A percentile compares a stretch with the other conserved stretches of the same genome.
These are phyloP conservation scores for Dactylellina drechsleri DNA, from an alignment of 2,329 filamentous ascomycete species.

Conservation along the genomic window DNA sequence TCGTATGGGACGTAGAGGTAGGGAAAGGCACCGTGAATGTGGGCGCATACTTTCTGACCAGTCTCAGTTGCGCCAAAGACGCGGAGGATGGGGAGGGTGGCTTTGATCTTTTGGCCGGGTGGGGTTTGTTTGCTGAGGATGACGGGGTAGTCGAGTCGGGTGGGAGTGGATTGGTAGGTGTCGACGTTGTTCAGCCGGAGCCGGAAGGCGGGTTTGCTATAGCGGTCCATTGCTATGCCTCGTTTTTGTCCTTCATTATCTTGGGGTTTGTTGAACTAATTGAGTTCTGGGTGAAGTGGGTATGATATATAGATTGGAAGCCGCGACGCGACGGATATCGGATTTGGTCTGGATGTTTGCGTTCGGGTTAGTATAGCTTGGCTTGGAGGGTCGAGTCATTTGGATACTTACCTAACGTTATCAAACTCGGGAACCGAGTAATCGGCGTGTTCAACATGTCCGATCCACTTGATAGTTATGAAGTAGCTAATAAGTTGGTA, in stretches of 20 bases:
- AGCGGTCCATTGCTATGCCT: slow-evolving; percentile 13
- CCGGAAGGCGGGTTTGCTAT: slow-evolving; percentile 70
- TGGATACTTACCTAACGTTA: too few relatives aligned
- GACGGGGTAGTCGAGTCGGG: slow-evolving; percentile 66
- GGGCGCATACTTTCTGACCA: slow-evolving; percentile 93
- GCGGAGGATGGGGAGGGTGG: slow-evolving; percentile 84
- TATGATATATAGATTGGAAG: too few relatives aligned
- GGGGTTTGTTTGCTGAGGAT: slow-evolving; percentile 77
- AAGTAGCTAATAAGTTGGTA: too few relatives aligned
- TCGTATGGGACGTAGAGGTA: slow-evolving; percentile 92
- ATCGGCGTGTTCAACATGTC: too few relatives aligned
- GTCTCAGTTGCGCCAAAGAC: slow-evolving; percentile 93
- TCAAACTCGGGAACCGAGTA: too few relatives aligned
- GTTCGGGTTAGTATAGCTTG: too few relatives aligned
- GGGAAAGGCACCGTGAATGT: slow-evolving; percentile 94
- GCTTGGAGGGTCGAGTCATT: neutral
- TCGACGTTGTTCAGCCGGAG: slow-evolving; percentile 96
- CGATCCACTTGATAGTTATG: too few relatives aligned
- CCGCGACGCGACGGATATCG: too few relatives aligned
- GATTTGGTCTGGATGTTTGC: too few relatives aligned
- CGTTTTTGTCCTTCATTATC: too few relatives aligned
- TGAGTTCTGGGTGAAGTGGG: too few relatives aligned
- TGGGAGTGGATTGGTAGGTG: slow-evolving; percentile 84
- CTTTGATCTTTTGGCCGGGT: slow-evolving; percentile 68
- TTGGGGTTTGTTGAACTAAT: too few relatives aligned